Evolutionary conservation across 768 basidiomycete genomes (phyloP).

Genomic region (Bullera alba): DNA sequence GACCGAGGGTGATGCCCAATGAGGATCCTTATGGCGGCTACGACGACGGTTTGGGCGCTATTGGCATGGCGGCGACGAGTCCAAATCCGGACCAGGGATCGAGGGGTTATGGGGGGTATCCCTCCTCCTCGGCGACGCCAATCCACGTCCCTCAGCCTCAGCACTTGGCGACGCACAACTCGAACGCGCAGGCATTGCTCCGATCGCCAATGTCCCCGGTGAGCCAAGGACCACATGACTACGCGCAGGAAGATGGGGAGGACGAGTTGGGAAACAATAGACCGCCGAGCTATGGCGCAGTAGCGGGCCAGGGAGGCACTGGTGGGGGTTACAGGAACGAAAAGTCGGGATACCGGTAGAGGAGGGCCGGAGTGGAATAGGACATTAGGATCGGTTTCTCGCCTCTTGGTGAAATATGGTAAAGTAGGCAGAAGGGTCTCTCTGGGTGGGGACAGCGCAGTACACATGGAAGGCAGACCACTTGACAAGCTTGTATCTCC

Average conservation of each 20-base stretch:
- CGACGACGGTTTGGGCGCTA: conserved; percentile 29
- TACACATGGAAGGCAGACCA: too few relatives aligned
- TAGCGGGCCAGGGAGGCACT: background rate
- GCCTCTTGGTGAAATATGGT: too few relatives aligned
- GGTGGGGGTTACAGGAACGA: background rate
- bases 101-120: background rate
- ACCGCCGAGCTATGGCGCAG: conserved; percentile 8
- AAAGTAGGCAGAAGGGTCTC: too few relatives aligned
- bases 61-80: conserved; percentile 20
- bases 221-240: background rate
- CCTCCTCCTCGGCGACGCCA: background rate
- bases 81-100: background rate
- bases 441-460: too few relatives aligned
- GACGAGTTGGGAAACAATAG: conserved; percentile 1
- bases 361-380: background rate
- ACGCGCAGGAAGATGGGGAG: background rate
- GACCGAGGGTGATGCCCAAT: conserved; percentile 4
- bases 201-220: background rate
- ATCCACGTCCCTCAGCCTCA: conserved; percentile 7
- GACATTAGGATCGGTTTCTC: too few relatives aligned
- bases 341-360: background rate
- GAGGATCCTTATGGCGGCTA: conserved; percentile 31
- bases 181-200: background rate
- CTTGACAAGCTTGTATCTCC: too few relatives aligned
- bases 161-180: conserved; percentile 1